A percentile compares a stretch with the other conserved stretches of the same genome.
Evolutionary conservation across 768 basidiomycete species (phyloP).

Genomic region (Amanita thiersii): DNA sequence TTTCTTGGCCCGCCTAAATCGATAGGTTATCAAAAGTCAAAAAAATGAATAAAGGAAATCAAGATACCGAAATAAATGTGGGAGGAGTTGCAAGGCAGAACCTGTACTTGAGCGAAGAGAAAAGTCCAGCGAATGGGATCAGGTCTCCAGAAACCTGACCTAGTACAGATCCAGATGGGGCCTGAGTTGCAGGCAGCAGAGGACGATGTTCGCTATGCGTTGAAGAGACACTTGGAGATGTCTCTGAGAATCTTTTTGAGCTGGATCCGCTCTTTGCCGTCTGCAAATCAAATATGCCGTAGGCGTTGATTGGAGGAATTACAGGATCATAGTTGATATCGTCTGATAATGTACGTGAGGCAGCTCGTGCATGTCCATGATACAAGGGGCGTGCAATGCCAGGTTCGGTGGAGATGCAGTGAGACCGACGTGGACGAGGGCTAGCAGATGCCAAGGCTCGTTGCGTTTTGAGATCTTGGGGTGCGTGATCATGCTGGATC

Average conservation of each 20-base stretch:
- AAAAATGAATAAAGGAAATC: not conserved
- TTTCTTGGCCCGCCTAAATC: constrained; percentile 2
- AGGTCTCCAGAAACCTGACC: constrained; percentile 26
- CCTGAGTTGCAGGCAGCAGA: constrained; percentile 31
- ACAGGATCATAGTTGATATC: constrained; percentile 21
- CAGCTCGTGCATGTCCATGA: not conserved
- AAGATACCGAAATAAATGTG: not conserved
- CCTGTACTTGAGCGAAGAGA: constrained; percentile 14
- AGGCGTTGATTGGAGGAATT: constrained; percentile 39
- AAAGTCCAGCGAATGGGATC: constrained; percentile 29
- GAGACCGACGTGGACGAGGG: constrained; percentile 11
- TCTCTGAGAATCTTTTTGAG: constrained; percentile 13
- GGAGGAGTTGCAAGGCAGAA: not conserved
- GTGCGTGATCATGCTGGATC: constrained; percentile 5
- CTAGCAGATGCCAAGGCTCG: constrained; percentile 12
- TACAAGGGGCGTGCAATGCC: constrained; percentile 1
- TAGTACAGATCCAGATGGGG: constrained; percentile 16
- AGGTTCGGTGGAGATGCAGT: constrained; percentile 9
- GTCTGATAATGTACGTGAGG: not conserved
- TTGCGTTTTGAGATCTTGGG: constrained; percentile 19
- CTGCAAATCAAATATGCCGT: constrained; percentile 34
- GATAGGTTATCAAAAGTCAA: not conserved
- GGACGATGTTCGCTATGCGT: constrained; percentile 21
- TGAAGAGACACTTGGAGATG: constrained; percentile 11
- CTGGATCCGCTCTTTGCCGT: constrained; percentile 13